phyloP scores from a whole-genome alignment of 2,329 filamentous ascomycete species.

The Blumeria graminis region DNA sequence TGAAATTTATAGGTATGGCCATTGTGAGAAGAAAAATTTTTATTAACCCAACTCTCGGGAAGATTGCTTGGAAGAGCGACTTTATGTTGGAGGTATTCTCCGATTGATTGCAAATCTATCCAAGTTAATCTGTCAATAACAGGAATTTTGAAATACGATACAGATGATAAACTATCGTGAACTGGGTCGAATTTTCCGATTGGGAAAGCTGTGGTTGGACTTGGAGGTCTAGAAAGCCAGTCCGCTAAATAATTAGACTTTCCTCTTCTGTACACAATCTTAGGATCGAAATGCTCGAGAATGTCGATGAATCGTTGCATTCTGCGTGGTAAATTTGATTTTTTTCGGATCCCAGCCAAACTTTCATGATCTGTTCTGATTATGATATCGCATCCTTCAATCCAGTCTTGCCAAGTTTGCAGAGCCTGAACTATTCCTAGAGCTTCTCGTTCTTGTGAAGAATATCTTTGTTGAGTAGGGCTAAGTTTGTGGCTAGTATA shows the following conservation, averaged over 20 bases:
- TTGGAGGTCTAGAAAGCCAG: neutral
- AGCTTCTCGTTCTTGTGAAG: neutral
- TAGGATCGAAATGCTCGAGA: neutral
- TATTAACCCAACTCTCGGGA: neutral
- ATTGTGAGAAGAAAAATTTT: neutral
- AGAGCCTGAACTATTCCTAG: neutral
- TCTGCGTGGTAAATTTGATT: neutral
- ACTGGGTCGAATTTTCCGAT: neutral
- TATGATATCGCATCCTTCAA: neutral
- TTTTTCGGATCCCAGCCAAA: neutral
- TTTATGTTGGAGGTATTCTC: neutral
- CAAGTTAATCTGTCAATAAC: neutral
- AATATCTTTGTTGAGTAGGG: neutral
- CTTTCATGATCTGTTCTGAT: neutral
- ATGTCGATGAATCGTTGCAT: neutral
- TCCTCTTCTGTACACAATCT: neutral
- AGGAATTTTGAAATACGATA: neutral
- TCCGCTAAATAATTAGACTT: neutral
- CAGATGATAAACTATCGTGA: neutral
- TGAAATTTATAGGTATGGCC: neutral
- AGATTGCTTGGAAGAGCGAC: neutral
- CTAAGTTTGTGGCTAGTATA: neutral
- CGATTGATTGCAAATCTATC: slow-evolving; percentile 1
- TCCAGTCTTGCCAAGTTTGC: neutral
- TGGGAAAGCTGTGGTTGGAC: neutral